Conservation (phyloP, 805 yeast genomes). For the Metschnikowia orientalis region DNA sequence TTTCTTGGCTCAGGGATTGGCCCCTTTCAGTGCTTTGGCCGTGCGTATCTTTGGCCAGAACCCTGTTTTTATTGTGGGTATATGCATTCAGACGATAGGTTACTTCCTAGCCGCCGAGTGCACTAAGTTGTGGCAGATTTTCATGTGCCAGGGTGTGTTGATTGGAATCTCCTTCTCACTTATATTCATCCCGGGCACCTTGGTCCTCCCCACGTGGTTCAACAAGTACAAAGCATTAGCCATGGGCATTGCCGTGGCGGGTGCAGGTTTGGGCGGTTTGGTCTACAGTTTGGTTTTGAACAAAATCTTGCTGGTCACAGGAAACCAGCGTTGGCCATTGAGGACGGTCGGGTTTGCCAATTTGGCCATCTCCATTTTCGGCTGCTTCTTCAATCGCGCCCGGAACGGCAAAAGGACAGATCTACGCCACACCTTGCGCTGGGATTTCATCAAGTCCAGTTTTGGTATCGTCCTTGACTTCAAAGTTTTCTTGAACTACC, state of each 20-base stretch:
- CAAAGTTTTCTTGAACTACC: constrained; percentile 23
- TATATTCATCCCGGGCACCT: constrained; percentile 55
- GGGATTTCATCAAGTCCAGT: constrained; percentile 19
- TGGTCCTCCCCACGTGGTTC: constrained; percentile 69
- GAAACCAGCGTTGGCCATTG: constrained; percentile 43
- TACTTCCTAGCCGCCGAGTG: constrained; percentile 58
- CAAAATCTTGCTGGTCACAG: constrained; percentile 35
- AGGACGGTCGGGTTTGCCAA: constrained; percentile 36
- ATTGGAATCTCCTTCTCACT: constrained; percentile 53
- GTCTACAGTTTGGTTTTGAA: constrained; percentile 42
- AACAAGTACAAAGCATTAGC: constrained; percentile 55
- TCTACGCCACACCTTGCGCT: constrained; percentile 21
- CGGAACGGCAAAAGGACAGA: constrained; percentile 32
- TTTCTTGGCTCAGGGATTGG: constrained; percentile 51
- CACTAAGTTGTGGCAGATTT: constrained; percentile 59
- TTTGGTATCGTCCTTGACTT: constrained; percentile 34
- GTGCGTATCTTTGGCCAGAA: constrained; percentile 50
- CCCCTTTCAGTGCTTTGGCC: constrained; percentile 45
- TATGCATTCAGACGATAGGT: constrained; percentile 48
- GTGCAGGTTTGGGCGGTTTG: constrained; percentile 51
- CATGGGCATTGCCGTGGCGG: constrained; percentile 45
- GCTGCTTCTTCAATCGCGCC: constrained; percentile 42
- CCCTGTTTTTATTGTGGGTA: constrained; percentile 46
- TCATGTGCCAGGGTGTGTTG: constrained; percentile 63
- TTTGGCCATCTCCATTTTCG: constrained; percentile 29